These are phyloP conservation scores for Erodium maritimum DNA, from an alignment of 345 rosid species.

Conservation along the genomic window DNA sequence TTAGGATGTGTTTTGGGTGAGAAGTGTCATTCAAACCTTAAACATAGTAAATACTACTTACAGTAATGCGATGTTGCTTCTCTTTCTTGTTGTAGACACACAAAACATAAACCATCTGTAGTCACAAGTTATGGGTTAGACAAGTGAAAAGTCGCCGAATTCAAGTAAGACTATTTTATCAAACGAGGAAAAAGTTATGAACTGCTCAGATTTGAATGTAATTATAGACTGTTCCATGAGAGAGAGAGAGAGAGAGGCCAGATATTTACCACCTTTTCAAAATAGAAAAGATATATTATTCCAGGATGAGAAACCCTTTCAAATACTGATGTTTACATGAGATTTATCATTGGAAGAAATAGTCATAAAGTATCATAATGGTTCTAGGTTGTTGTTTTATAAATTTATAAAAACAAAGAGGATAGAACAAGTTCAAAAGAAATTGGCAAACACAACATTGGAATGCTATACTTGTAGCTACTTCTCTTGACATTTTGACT, in stretches of 20 bases:
- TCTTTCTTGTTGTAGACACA: conserved; percentile 91
- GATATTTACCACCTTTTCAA: background rate
- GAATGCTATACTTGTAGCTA: no score
- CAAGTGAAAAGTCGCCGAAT: background rate
- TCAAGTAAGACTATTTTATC: background rate
- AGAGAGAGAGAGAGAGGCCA: background rate
- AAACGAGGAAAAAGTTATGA: background rate
- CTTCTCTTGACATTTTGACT: no score
- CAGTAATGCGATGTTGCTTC: conserved; percentile 78
- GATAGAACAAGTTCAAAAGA: no score
- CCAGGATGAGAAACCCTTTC: background rate
- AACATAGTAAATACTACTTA: conserved; percentile 23
- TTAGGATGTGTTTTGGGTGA: no score
- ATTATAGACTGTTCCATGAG: background rate
- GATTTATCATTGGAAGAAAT: no score
- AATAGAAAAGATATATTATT: background rate
- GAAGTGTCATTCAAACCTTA: background rate
- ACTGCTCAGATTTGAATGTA: background rate
- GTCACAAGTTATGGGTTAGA: conserved; percentile 4
- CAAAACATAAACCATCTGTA: conserved; percentile 95
- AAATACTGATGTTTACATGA: background rate
- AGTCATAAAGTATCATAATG: no score
- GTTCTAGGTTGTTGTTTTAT: no score
- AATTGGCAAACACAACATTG: no score
- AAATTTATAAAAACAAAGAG: no score